Conservation (phyloP, 805 yeast species). For the Spathaspora passalidarum region DNA sequence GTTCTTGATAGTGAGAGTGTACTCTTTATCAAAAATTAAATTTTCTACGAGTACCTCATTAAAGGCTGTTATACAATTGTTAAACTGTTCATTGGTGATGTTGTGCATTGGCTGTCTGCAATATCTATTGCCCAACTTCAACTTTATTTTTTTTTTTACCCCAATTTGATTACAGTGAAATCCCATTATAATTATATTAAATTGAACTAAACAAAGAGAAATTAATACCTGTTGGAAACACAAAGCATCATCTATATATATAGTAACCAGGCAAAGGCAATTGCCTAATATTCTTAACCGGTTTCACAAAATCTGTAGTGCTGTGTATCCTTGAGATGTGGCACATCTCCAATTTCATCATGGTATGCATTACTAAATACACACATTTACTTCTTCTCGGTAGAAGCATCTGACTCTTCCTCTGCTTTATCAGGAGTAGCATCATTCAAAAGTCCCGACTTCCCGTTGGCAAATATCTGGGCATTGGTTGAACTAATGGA, state of each 20-base stretch:
- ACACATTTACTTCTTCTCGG: neutral
- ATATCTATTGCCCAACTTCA: neutral
- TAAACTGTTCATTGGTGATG: neutral
- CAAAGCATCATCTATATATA: too few species aligned
- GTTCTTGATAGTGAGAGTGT: constrained; percentile 8
- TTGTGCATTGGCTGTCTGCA: neutral
- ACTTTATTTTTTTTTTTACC: neutral
- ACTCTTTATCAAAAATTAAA: constrained; percentile 1
- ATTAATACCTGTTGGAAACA: too few species aligned
- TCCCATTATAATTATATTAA: too few species aligned
- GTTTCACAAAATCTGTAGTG: too few species aligned
- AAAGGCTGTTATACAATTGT: constrained; percentile 11
- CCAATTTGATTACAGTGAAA: neutral
- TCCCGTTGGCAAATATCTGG: constrained; percentile 45
- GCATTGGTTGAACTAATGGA: constrained; percentile 51
- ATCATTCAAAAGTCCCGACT: constrained; percentile 55
- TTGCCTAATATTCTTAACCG: too few species aligned
- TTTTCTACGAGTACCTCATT: constrained; percentile 12
- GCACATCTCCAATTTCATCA: constrained; percentile 1
- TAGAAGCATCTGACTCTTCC: constrained; percentile 7
- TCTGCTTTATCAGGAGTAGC: constrained; percentile 31
- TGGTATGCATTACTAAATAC: too few species aligned
- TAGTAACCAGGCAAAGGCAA: too few species aligned
- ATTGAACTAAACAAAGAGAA: too few species aligned
- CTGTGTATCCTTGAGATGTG: too few species aligned